Evolutionary conservation across 192 early-diverging fungal species (phyloP), one percentile per base, ranked within the genome.

Genomic region (Backusella luteola): DNA sequence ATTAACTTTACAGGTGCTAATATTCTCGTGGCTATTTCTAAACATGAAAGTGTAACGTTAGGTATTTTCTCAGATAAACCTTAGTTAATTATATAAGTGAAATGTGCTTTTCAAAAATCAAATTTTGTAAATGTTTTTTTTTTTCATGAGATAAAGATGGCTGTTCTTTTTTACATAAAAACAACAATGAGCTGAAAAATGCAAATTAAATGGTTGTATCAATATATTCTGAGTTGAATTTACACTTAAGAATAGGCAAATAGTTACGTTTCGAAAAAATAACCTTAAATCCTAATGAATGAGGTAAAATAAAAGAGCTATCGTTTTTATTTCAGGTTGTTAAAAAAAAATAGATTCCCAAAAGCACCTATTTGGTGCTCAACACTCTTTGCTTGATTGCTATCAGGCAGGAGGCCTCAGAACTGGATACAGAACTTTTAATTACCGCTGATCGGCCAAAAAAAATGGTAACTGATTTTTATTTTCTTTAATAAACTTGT

Each of bases 11-110:
- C 53, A 56, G 53, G 53, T 26, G 21, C 21, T 56, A 26, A 56
- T 56, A 21, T 56, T 56, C 53, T 56, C 53, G 53, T 56, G 53
- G 53, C 53, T 56, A 56, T 56, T 56, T 56, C 53, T 56, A 56
- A 56, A 56, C 53, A 56, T 21, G 53, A 56, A 21, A 56, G 21
- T 56, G 53, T 56, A 56, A 56, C 53, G 3, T 32, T 32, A 21
- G 8, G 19, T 21, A 56, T 56, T 56, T 8, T 23, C 1, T n/a
- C 19, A n/a, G 21, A 56, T 44, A 15, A 6, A 5, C 5, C 42
- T 5, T 15, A 44, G 42, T 56, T 56, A 56, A 23, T 6, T 56
- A 8, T 56, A 8, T n/a, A 21, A 56, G n/a, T n/a, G 42, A 44
- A 44, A 4, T 44, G 14, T 44, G 42, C 42, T 44, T 44, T 44